Percentiles rank a stretch among this genome's conserved stretches.
These are phyloP conservation scores for Aphanomyces stellatus DNA, from an alignment of 352 stramenopile genomes.

Conservation along the genomic window DNA sequence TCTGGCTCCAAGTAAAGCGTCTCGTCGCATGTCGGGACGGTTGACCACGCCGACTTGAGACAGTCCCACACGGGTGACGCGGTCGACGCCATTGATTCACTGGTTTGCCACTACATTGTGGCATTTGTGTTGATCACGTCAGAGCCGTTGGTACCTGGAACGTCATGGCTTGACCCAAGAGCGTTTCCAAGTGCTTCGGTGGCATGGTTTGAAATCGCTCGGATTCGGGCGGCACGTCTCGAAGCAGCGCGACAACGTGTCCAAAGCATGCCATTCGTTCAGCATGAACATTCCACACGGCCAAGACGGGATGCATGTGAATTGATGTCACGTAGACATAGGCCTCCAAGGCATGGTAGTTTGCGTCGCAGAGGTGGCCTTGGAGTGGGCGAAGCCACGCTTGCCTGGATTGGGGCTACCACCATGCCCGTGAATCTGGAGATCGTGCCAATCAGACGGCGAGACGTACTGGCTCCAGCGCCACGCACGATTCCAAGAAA, in stretches of 20 bases:
- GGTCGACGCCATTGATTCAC: no score
- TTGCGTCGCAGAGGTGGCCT: neutral
- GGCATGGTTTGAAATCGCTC: neutral
- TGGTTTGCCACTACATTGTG: no score
- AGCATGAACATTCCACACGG: neutral
- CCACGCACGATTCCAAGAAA: constrained; percentile 6
- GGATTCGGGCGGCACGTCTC: neutral
- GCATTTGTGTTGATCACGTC: no score
- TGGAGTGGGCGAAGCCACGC: neutral
- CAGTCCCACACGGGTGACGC: no score
- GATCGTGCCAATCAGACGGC: no score
- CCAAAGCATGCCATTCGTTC: neutral
- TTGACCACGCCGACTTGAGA: no score
- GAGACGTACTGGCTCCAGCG: neutral
- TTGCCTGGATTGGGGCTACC: neutral
- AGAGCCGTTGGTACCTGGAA: no score
- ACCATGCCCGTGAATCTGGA: no score
- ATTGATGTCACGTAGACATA: neutral
- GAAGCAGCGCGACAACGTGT: neutral
- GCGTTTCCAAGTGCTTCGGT: constrained; percentile 4
- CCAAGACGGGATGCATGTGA: neutral
- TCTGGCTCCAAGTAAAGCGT: no score
- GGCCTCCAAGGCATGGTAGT: neutral
- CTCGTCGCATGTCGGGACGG: no score
- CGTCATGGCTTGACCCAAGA: neutral